These are phyloP conservation scores for Ophiocordyceps robertsii DNA, from an alignment of 2,329 filamentous ascomycete genomes.

Conservation along the genomic window DNA sequence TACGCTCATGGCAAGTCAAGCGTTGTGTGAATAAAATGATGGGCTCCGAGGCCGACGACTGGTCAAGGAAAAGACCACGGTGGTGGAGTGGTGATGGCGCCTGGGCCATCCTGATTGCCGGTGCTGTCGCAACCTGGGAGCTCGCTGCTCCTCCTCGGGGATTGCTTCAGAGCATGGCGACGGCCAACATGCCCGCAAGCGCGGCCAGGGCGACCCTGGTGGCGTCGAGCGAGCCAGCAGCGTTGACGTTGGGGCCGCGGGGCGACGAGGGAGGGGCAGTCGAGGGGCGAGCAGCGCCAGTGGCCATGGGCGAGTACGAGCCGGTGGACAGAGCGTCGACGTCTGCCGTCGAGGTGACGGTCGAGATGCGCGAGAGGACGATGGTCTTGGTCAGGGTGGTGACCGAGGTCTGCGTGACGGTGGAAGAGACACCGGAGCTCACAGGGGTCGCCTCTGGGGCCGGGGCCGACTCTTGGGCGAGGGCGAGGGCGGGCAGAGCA, in stretches of 20 bases:
- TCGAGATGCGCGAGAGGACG: slow-evolving; percentile 34
- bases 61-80: no score
- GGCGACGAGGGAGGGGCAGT: neutral
- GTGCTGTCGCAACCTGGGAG: neutral
- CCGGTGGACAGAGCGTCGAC: slow-evolving; percentile 20
- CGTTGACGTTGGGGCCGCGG: slow-evolving; percentile 17
- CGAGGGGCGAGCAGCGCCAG: slow-evolving; percentile 7
- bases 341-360: slow-evolving; percentile 18
- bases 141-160: neutral
- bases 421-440: slow-evolving; percentile 5
- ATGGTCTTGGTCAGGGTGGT: slow-evolving; percentile 36
- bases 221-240: slow-evolving; percentile 28
- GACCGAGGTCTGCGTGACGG: slow-evolving; percentile 36
- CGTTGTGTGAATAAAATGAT: no score
- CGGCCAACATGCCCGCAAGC: slow-evolving; percentile 34
- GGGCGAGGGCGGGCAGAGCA: slow-evolving; percentile 39
- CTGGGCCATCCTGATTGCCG: no score
- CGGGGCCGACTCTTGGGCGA: slow-evolving; percentile 27
- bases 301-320: slow-evolving; percentile 6
- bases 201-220: slow-evolving; percentile 33
- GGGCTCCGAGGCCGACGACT: no score
- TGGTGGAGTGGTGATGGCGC: no score
- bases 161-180: slow-evolving; percentile 33
- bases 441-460: slow-evolving; percentile 6
- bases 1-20: no score